Percentiles rank a stretch among this genome's conserved stretches.
phyloP scores from a whole-genome alignment of 768 basidiomycete genomes.

The Pleurotus giganteus region DNA sequence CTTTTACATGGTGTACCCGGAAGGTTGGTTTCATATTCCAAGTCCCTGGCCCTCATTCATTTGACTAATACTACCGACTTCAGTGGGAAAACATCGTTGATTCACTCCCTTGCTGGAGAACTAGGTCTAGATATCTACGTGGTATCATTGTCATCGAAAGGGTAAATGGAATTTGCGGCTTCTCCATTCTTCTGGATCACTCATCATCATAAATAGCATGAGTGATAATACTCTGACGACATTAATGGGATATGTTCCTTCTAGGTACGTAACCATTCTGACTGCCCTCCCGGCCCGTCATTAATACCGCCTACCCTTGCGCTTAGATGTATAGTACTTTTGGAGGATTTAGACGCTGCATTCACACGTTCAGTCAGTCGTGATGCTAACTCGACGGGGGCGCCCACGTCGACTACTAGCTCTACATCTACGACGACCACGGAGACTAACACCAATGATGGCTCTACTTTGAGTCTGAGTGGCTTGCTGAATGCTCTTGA shows the following conservation, averaged over 20 bases:
- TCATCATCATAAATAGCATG: constrained; percentile 52
- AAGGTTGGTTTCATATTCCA: constrained; percentile 45
- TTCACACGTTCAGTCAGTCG: constrained; percentile 87
- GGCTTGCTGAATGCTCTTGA: constrained; percentile 85
- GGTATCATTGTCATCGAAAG: constrained; percentile 83
- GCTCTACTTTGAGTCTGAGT: constrained; percentile 82
- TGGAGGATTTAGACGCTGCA: constrained; percentile 92
- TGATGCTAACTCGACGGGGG: constrained; percentile 75
- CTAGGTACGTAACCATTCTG: constrained; percentile 47
- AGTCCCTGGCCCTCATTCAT: constrained; percentile 1
- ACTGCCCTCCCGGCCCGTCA: constrained; percentile 5
- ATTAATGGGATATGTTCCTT: constrained; percentile 86
- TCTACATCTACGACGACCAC: constrained; percentile 39
- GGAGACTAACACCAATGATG: constrained; percentile 56
- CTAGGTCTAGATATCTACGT: constrained; percentile 90
- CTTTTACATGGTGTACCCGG: constrained; percentile 83
- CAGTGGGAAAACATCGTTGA: constrained; percentile 85
- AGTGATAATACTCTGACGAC: constrained; percentile 86
- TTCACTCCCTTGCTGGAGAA: constrained; percentile 83
- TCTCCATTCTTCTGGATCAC: constrained; percentile 13
- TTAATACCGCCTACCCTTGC: constrained; percentile 4
- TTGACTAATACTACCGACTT: constrained; percentile 16
- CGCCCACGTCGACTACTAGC: constrained; percentile 40
- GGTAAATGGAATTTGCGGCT: constrained; percentile 43
- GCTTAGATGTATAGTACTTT: constrained; percentile 81